Percentiles rank a stretch among this genome's conserved stretches.
Conservation (phyloP, 768 basidiomycete genomes). For the Tricholoma bakamatsutake region DNA sequence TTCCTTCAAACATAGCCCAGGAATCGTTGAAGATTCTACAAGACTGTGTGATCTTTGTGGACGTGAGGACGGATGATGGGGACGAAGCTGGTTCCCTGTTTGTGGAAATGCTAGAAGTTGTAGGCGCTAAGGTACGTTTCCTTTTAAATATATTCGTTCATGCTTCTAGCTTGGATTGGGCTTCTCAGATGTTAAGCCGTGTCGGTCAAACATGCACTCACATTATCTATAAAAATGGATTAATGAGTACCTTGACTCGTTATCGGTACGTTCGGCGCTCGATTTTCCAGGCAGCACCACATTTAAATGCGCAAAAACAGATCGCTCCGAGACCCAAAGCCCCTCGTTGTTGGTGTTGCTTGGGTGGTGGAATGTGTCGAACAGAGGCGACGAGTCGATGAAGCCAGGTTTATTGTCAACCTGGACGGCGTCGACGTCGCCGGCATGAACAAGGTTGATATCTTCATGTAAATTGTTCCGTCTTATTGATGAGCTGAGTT, state of each 20-base stretch:
- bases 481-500: slow-evolving; percentile 1
- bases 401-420: slow-evolving; percentile 59
- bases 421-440: slow-evolving; percentile 54
- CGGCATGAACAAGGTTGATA: slow-evolving; percentile 55
- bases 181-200: slow-evolving; percentile 49
- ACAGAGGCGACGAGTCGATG: slow-evolving; percentile 55
- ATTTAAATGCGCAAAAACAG: slow-evolving; percentile 25
- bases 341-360: slow-evolving; percentile 73
- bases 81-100: slow-evolving; percentile 79
- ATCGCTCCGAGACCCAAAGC: slow-evolving; percentile 60
- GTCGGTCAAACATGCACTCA: slow-evolving; percentile 75
- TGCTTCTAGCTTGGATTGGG: neutral
- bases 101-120: slow-evolving; percentile 70
- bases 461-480: neutral
- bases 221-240: slow-evolving; percentile 81
- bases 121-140: slow-evolving; percentile 69
- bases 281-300: neutral
- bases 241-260: slow-evolving; percentile 64
- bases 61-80: slow-evolving; percentile 80
- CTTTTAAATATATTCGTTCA: neutral
- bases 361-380: slow-evolving; percentile 90
- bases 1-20: slow-evolving; percentile 19
- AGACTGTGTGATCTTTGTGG: slow-evolving; percentile 78
- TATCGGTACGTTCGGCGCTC: slow-evolving; percentile 46
- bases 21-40: slow-evolving; percentile 52